These are phyloP conservation scores for Protomyces inouyei DNA, from an alignment of 1,139 yeast genomes.

Conservation along the genomic window DNA sequence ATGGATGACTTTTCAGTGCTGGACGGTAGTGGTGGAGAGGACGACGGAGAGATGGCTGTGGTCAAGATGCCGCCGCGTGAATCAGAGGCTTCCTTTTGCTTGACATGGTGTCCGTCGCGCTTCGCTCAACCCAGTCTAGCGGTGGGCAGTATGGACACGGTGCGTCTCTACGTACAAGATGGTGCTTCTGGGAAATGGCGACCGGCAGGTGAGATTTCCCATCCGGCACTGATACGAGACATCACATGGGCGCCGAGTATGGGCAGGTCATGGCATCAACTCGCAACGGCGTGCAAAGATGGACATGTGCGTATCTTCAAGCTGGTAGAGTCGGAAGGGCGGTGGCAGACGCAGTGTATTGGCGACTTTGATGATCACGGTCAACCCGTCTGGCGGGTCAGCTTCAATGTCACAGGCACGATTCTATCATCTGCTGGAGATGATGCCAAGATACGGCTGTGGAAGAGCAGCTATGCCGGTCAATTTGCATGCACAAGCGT, in stretches of 20 bases:
- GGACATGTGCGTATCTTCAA: slow-evolving; percentile 85
- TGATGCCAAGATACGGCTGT: slow-evolving; percentile 83
- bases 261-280: slow-evolving; percentile 80
- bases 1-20: slow-evolving; percentile 53
- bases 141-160: slow-evolving; percentile 83
- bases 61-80: slow-evolving; percentile 64
- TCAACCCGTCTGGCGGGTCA: slow-evolving; percentile 92
- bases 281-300: slow-evolving; percentile 95
- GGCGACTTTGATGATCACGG: slow-evolving; percentile 68
- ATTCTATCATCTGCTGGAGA: slow-evolving; percentile 91
- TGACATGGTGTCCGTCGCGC: slow-evolving; percentile 92
- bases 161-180: slow-evolving; percentile 63
- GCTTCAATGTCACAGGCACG: slow-evolving; percentile 93
- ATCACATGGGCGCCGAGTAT: slow-evolving; percentile 80
- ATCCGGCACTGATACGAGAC: slow-evolving; percentile 77
- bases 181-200: slow-evolving; percentile 42
- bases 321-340: slow-evolving; percentile 41
- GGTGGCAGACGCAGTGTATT: slow-evolving; percentile 45
- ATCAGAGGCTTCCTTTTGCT: slow-evolving; percentile 76
- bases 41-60: slow-evolving; percentile 42
- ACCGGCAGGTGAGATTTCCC: slow-evolving; percentile 53
- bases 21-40: not conserved
- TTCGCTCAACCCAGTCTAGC: slow-evolving; percentile 75
- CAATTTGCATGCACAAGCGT: slow-evolving; percentile 92
- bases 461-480: slow-evolving; percentile 83